phyloP scores from a whole-genome alignment of 2,329 filamentous ascomycete genomes.

The Dothidotthia symphoricarpi region DNA sequence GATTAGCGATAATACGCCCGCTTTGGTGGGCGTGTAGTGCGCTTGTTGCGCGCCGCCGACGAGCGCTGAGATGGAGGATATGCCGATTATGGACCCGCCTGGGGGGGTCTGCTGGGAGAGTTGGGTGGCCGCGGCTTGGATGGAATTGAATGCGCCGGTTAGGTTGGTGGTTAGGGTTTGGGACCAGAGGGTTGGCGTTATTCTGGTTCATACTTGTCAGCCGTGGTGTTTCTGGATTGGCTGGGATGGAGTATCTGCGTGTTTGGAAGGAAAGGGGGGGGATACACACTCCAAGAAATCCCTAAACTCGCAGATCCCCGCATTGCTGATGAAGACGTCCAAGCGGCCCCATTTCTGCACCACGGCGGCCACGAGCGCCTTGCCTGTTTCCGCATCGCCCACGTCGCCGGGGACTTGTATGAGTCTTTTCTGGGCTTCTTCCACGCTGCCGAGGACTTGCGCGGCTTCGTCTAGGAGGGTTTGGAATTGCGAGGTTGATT shows the following conservation, averaged over 20 bases:
- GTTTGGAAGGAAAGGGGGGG: too few relatives aligned
- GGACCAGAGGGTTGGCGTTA: conserved; percentile 68
- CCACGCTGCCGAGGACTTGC: conserved; percentile 14
- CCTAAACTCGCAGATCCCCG: conserved; percentile 82
- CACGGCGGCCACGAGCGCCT: conserved; percentile 63
- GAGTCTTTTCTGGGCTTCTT: conserved; percentile 47
- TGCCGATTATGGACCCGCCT: conserved; percentile 77
- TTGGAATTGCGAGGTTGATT: conserved; percentile 50
- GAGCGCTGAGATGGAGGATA: conserved; percentile 71
- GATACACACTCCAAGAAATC: conserved; percentile 69
- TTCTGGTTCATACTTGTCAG: conserved; percentile 40
- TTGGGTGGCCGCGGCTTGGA: conserved; percentile 79
- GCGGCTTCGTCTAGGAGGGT: conserved; percentile 48
- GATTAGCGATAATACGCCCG: conserved; percentile 76
- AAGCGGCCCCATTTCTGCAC: conserved; percentile 58
- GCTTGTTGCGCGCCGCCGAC: conserved; percentile 76
- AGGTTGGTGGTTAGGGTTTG: conserved; percentile 77
- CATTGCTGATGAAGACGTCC: conserved; percentile 80
- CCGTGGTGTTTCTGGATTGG: too few relatives aligned
- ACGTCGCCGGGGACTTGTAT: conserved; percentile 76
- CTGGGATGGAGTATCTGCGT: too few relatives aligned
- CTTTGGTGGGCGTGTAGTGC: conserved; percentile 85
- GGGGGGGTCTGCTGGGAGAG: conserved; percentile 64
- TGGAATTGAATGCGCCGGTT: conserved; percentile 82
- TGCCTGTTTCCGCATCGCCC: conserved; percentile 68